A percentile compares a stretch with the other conserved stretches of the same genome.
Conservation (phyloP, 2,329 filamentous ascomycete genomes). For the Fusarium multiceps region DNA sequence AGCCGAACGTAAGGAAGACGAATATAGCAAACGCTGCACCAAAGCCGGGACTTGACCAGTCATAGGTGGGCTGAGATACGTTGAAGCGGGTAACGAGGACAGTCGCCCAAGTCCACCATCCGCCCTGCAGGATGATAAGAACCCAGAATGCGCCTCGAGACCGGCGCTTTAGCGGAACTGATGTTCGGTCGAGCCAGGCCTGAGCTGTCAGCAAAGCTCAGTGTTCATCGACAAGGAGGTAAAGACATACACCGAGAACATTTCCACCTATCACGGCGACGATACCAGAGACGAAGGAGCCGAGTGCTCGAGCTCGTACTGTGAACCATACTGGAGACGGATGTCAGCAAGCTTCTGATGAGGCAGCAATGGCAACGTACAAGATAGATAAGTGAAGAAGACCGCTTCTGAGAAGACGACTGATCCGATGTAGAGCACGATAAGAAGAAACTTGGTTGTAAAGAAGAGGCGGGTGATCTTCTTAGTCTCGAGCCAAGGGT, state of each 20-base stretch:
- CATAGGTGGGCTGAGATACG: slow-evolving; percentile 67
- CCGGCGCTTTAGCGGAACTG: slow-evolving; percentile 64
- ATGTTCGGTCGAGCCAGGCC: slow-evolving; percentile 69
- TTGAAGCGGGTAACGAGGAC: slow-evolving; percentile 71
- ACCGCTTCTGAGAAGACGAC: slow-evolving; percentile 78
- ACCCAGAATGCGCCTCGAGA: slow-evolving; percentile 65
- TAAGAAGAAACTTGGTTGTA: slow-evolving; percentile 69
- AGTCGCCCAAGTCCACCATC: slow-evolving; percentile 79
- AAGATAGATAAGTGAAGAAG: slow-evolving; percentile 73
- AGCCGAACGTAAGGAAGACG: slow-evolving; percentile 73
- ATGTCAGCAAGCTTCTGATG: background rate
- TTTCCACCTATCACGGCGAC: slow-evolving; percentile 74
- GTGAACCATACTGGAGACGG: slow-evolving; percentile 69
- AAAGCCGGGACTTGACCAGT: slow-evolving; percentile 74
- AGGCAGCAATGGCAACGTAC: slow-evolving; percentile 24
- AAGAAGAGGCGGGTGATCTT: slow-evolving; percentile 69
- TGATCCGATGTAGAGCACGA: slow-evolving; percentile 76
- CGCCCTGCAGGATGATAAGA: slow-evolving; percentile 70
- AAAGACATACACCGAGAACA: slow-evolving; percentile 64
- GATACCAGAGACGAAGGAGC: slow-evolving; percentile 76
- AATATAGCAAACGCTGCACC: slow-evolving; percentile 75
- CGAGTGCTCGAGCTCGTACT: slow-evolving; percentile 75
- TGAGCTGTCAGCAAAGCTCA: slow-evolving; percentile 29
- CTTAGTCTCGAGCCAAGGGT: slow-evolving; percentile 69
- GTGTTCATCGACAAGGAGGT: background rate